Evolutionary conservation across 179 eudicot species (phyloP).

Genomic region (Beta corolliflora): DNA sequence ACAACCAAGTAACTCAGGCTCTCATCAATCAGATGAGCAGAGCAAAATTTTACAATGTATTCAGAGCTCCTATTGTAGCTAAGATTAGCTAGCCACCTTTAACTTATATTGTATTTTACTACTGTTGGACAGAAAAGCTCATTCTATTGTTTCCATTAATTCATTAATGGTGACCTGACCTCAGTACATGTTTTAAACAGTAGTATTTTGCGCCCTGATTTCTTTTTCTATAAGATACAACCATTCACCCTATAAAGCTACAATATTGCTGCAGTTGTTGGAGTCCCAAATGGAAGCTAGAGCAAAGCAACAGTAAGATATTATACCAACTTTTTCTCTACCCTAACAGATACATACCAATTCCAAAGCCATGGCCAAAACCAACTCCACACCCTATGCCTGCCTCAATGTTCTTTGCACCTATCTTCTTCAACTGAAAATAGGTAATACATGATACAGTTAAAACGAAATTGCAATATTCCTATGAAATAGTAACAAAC

Average conservation of each 20-base stretch:
- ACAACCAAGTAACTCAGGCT: background rate
- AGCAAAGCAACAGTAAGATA: constrained; percentile 16
- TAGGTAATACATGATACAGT: background rate
- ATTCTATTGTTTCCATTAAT: background rate
- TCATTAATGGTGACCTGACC: background rate
- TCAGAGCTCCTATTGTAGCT: background rate
- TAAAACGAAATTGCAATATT: background rate
- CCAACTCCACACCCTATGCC: constrained; percentile 99
- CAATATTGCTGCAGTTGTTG: background rate
- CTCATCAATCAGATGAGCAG: background rate
- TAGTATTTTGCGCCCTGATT: no score
- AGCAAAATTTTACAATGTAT: background rate
- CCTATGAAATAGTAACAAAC: background rate
- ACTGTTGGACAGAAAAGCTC: background rate
- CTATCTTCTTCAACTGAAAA: constrained; percentile 75
- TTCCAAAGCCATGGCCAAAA: constrained; percentile 95
- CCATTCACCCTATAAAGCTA: background rate
- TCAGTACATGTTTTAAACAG: background rate
- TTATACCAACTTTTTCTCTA: constrained; percentile 2
- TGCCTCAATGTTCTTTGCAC: constrained; percentile 78
- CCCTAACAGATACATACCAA: constrained; percentile 49
- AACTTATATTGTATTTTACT: background rate
- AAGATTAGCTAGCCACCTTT: background rate
- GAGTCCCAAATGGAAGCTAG: background rate
- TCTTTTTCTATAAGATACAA: background rate